Percentiles rank a stretch among this genome's conserved stretches.
phyloP scores from a whole-genome alignment of 2,329 filamentous ascomycete genomes.

The Ophidiomyces ophidiicola region DNA sequence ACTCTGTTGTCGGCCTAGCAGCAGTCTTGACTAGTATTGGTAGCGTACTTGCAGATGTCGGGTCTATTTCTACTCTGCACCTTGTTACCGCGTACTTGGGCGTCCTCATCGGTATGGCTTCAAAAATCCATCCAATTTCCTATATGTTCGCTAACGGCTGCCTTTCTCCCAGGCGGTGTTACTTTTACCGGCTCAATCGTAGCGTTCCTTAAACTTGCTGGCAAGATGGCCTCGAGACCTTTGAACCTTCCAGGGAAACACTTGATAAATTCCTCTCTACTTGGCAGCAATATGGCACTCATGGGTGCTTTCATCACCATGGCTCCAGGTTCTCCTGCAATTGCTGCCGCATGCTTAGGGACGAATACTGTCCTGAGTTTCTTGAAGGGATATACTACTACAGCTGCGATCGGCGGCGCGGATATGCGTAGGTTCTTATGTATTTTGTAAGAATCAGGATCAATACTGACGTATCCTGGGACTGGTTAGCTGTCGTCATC shows the following conservation, averaged over 20 bases:
- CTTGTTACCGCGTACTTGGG: slow-evolving; percentile 77
- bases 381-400: slow-evolving; percentile 76
- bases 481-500: slow-evolving; percentile 56
- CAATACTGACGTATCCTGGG: slow-evolving; percentile 15
- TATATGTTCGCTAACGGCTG: slow-evolving; percentile 3
- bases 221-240: slow-evolving; percentile 67
- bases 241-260: slow-evolving; percentile 62
- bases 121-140: background rate
- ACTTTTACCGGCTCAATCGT: slow-evolving; percentile 88
- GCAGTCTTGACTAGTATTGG: slow-evolving; percentile 81
- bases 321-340: slow-evolving; percentile 64
- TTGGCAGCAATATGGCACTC: slow-evolving; percentile 65
- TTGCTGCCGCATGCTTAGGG: slow-evolving; percentile 65
- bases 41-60: slow-evolving; percentile 63
- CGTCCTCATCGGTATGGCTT: slow-evolving; percentile 56
- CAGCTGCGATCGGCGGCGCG: slow-evolving; percentile 77
- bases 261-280: slow-evolving; percentile 58
- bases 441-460: too few species aligned
- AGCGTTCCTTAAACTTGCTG: slow-evolving; percentile 76
- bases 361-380: slow-evolving; percentile 70
- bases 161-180: slow-evolving; percentile 47
- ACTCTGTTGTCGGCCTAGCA: slow-evolving; percentile 80
- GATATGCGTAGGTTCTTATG: slow-evolving; percentile 68
- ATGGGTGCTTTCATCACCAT: slow-evolving; percentile 75
- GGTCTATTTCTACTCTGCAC: slow-evolving; percentile 62